These are phyloP conservation scores for Symbiodinium pilosum DNA, from an alignment of 73 alveolate species.

Conservation along the genomic window DNA sequence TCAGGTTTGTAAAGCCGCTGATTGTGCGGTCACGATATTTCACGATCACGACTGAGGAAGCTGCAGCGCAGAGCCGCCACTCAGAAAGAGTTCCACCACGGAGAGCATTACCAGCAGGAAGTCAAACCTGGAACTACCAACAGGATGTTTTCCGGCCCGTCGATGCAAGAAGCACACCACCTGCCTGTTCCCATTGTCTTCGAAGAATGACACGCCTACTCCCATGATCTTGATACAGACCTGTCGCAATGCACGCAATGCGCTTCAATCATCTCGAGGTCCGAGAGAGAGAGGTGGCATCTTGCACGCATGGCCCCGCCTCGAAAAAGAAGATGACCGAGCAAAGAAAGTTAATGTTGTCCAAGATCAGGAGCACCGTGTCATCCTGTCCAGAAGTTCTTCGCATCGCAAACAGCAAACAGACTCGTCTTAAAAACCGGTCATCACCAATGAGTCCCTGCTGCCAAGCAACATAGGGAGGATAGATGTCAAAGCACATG, in stretches of 20 bases:
- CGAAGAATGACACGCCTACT: conserved; percentile 72
- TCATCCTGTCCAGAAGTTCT: conserved; percentile 28
- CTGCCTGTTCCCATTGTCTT: conserved; percentile 79
- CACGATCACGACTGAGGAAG: not conserved
- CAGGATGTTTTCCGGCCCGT: too few relatives aligned
- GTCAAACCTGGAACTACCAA: conserved; percentile 21
- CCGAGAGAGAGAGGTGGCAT: not conserved
- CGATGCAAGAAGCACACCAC: not conserved
- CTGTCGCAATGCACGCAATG: not conserved
- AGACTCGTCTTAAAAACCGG: too few relatives aligned
- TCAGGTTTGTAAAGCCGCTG: not conserved
- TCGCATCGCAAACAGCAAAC: too few relatives aligned
- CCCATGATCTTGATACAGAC: conserved; percentile 71
- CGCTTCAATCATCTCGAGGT: not conserved
- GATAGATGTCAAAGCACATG: conserved; percentile 86
- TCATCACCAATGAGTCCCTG: not conserved
- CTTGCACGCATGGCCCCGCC: too few relatives aligned
- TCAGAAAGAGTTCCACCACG: conserved; percentile 77
- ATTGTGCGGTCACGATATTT: not conserved
- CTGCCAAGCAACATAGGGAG: conserved; percentile 34
- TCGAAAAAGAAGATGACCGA: conserved; percentile 55
- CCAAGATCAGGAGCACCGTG: conserved; percentile 60
- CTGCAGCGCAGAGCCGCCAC: conserved; percentile 62
- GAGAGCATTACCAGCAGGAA: conserved; percentile 60
- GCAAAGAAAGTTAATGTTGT: conserved; percentile 56